Evolutionary conservation across 208 protist genomes (phyloP).

Genomic region (Angomonas ambiguus): DNA sequence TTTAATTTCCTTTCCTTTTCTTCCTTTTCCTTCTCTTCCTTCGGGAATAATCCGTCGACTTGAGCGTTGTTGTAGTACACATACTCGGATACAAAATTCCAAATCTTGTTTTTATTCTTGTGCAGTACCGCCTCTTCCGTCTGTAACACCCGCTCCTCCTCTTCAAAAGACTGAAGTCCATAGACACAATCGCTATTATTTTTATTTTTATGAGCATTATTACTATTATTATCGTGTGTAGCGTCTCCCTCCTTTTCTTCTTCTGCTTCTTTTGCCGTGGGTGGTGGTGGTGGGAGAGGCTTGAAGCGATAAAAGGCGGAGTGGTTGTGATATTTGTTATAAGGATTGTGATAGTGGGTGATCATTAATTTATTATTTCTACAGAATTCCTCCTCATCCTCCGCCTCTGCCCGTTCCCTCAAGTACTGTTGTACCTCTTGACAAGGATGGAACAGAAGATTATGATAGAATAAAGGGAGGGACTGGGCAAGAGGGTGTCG

Average conservation of each 20-base stretch:
- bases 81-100: background rate
- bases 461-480: too few relatives aligned
- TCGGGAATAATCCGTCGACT: background rate
- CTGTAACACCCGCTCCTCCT: background rate
- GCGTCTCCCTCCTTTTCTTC: background rate
- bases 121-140: background rate
- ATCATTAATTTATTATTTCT: too few relatives aligned
- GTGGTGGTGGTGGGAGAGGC: background rate
- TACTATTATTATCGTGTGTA: background rate
- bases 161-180: background rate
- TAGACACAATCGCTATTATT: background rate
- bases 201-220: background rate
- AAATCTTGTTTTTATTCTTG: background rate
- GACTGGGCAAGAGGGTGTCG: too few relatives aligned
- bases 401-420: background rate
- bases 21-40: slow-evolving; percentile 6
- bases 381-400: background rate
- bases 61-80: background rate
- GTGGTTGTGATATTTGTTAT: slow-evolving; percentile 7
- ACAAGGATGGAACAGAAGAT: background rate
- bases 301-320: slow-evolving; percentile 1
- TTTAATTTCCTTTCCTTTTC: background rate
- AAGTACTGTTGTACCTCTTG: background rate
- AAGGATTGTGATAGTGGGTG: slow-evolving; percentile 6
- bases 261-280: background rate